Evolutionary conservation across 495 filamentous ascomycete species (phyloP).

Genomic region (Penicillium herquei): DNA sequence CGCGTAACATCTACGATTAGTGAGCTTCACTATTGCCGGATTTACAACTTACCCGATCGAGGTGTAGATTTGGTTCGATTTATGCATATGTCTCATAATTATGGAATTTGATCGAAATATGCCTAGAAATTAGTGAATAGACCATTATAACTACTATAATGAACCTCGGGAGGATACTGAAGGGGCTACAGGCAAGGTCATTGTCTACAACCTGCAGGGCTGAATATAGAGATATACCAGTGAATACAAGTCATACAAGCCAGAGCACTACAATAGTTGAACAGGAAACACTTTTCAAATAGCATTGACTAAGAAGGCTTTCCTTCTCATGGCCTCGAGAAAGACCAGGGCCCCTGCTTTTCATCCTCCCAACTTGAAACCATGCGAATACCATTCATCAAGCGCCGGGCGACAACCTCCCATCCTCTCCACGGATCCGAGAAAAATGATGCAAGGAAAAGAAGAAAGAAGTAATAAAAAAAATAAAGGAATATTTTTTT

Average conservation of each 20-base stretch:
- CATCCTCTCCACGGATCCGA: constrained; percentile 45
- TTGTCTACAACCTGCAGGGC: too few species aligned
- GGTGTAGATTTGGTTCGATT: neutral
- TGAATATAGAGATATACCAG: neutral
- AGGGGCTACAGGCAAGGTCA: too few species aligned
- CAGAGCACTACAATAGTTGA: neutral
- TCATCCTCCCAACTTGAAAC: constrained; percentile 16
- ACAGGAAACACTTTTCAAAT: constrained; percentile 23
- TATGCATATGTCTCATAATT: neutral
- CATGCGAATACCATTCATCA: constrained; percentile 26
- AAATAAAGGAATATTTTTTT: constrained; percentile 18
- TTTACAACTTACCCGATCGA: neutral
- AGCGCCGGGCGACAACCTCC: constrained; percentile 35
- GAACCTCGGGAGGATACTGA: too few species aligned
- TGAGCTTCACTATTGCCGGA: neutral
- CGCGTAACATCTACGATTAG: neutral
- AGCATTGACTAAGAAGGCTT: constrained; percentile 27
- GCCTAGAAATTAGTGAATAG: too few species aligned
- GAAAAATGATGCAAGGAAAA: constrained; percentile 33
- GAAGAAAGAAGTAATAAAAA: constrained; percentile 19
- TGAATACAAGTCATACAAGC: neutral
- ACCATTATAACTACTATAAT: too few species aligned
- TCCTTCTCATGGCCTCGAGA: constrained; percentile 26
- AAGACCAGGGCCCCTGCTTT: constrained; percentile 10
- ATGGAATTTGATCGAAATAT: too few species aligned